phyloP scores from a whole-genome alignment of 2,329 filamentous ascomycete species.

The Cladosporium sp. region DNA sequence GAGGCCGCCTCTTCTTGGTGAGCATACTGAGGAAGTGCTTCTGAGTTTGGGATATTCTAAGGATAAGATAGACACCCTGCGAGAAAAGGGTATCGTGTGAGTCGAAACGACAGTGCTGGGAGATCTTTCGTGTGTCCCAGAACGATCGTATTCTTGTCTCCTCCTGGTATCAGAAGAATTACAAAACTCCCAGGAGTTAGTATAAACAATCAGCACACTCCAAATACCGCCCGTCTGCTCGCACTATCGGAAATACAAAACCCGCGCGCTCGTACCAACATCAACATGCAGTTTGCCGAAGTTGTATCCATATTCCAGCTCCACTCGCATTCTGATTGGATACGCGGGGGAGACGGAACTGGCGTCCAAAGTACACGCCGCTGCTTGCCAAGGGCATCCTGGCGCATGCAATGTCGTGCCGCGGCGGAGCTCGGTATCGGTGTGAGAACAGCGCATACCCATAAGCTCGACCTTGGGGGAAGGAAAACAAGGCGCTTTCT shows the following conservation, averaged over 20 bases:
- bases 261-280: not conserved
- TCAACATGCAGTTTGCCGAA: not conserved
- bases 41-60: conserved; percentile 15
- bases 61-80: conserved; percentile 16
- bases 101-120: no score
- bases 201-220: no score
- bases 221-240: not conserved
- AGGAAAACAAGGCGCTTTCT: no score
- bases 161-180: no score
- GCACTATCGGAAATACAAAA: not conserved
- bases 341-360: conserved; percentile 4
- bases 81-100: conserved; percentile 16
- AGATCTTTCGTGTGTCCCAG: not conserved
- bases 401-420: conserved; percentile 3
- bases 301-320: no score
- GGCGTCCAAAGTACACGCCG: not conserved
- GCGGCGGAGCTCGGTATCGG: conserved; percentile 1
- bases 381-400: not conserved
- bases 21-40: conserved; percentile 26
- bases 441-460: not conserved
- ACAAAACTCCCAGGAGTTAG: no score
- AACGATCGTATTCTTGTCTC: no score
- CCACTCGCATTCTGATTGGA: conserved; percentile 1
- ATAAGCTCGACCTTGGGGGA: no score
- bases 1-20: conserved; percentile 24